Conservation (phyloP, 163 green algal species). For the Prototheca cutis region DNA sequence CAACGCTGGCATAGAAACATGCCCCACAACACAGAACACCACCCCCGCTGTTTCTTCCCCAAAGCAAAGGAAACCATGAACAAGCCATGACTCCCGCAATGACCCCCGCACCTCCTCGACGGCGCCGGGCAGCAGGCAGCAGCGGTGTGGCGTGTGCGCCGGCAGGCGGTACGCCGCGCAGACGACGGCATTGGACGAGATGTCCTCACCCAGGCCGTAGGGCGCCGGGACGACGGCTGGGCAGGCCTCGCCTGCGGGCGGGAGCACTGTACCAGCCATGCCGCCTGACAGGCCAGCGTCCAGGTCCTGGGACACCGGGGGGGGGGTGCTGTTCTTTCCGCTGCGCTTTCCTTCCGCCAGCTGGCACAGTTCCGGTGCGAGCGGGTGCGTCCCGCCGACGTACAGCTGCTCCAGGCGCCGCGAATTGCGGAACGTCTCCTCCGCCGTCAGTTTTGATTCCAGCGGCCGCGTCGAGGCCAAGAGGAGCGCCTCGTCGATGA, state of each 20-base stretch:
- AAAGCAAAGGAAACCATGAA: no score
- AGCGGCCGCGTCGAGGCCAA: conserved; percentile 42
- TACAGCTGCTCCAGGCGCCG: conserved; percentile 71
- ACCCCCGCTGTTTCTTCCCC: no score
- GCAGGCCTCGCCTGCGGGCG: conserved; percentile 63
- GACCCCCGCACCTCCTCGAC: conserved; percentile 18
- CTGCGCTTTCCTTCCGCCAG: conserved; percentile 38
- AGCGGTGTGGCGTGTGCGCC: conserved; percentile 40
- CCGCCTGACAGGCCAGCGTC: conserved; percentile 31
- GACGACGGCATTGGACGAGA: conserved; percentile 58
- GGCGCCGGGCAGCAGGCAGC: conserved; percentile 26
- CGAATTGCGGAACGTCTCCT: conserved; percentile 68
- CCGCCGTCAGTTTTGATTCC: conserved; percentile 45
- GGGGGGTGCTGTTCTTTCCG: no score
- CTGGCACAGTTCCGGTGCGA: conserved; percentile 60
- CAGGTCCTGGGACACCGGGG: background rate
- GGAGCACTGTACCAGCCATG: conserved; percentile 60
- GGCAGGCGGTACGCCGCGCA: conserved; percentile 52
- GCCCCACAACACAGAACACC: no score
- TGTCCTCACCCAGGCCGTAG: conserved; percentile 52
- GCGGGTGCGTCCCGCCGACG: conserved; percentile 54
- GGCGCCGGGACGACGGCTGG: conserved; percentile 56
- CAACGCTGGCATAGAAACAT: no score
- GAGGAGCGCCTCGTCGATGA: conserved; percentile 86
- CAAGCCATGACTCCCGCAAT: no score